Percentiles rank a stretch among this genome's conserved stretches.
phyloP scores from a whole-genome alignment of 1,284 basidiomycete genomes.

The Sanghuangporus sanghuang region DNA sequence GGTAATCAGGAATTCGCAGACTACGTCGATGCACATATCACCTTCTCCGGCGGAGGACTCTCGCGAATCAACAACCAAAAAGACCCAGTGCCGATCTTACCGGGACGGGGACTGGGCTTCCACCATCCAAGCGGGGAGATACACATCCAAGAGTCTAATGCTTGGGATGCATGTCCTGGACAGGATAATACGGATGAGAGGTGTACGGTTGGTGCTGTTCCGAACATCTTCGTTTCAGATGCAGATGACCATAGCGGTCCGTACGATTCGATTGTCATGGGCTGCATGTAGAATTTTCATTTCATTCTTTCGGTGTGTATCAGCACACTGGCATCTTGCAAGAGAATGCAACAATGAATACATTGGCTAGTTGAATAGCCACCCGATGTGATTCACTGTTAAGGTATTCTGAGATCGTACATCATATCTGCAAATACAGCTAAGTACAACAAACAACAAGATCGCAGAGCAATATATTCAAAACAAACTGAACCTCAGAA shows the following conservation, averaged over 20 bases:
- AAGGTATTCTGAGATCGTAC: too few relatives aligned
- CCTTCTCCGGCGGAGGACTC: conserved; percentile 22
- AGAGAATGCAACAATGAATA: not conserved
- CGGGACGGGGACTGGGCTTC: conserved; percentile 27
- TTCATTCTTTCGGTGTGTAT: not conserved
- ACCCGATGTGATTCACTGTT: not conserved
- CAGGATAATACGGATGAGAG: conserved; percentile 18
- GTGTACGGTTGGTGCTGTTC: conserved; percentile 19
- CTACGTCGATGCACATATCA: conserved; percentile 44
- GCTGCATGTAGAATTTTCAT: conserved; percentile 1
- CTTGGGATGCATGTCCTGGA: conserved; percentile 23
- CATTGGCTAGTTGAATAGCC: not conserved
- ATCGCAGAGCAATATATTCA: too few relatives aligned
- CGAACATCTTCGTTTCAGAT: conserved; percentile 17
- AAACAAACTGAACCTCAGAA: too few relatives aligned
- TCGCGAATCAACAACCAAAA: conserved; percentile 30
- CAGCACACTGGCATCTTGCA: too few relatives aligned
- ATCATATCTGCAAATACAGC: not conserved
- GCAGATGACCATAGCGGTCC: conserved; percentile 20
- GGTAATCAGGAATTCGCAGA: conserved; percentile 58
- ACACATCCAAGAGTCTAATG: conserved; percentile 23
- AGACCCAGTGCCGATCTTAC: conserved; percentile 29
- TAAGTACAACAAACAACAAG: too few relatives aligned
- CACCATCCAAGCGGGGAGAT: conserved; percentile 27
- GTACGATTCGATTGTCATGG: conserved; percentile 21